Conservation (phyloP, 768 basidiomycete species). For the Royoungia palumana region DNA sequence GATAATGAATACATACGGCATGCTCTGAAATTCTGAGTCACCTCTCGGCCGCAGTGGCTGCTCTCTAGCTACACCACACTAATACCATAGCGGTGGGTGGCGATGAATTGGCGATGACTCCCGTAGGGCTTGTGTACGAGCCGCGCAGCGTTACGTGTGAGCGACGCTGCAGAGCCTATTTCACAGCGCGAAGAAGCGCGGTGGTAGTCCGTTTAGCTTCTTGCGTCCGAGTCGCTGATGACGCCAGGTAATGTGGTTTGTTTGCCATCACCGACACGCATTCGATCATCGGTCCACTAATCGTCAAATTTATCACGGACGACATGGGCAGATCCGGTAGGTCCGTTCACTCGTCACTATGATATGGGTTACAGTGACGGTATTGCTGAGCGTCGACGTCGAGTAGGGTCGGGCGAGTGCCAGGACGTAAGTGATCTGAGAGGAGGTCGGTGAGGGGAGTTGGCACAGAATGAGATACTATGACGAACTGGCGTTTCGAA, state of each 20-base stretch:
- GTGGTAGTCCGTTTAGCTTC: conserved; percentile 50
- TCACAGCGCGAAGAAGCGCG: conserved; percentile 87
- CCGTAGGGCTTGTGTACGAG: too few relatives aligned
- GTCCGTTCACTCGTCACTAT: conserved; percentile 85
- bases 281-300: conserved; percentile 86
- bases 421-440: too few relatives aligned
- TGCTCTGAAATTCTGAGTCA: too few relatives aligned
- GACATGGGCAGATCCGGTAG: conserved; percentile 90
- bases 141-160: conserved; percentile 87
- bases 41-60: too few relatives aligned
- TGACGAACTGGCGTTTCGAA: too few relatives aligned
- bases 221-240: conserved; percentile 74
- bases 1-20: too few relatives aligned
- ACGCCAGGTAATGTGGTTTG: conserved; percentile 56
- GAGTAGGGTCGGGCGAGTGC: conserved; percentile 59
- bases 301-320: conserved; percentile 87
- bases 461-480: too few relatives aligned
- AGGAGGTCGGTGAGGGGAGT: too few relatives aligned
- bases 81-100: too few relatives aligned
- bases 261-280: conserved; percentile 44
- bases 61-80: too few relatives aligned
- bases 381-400: conserved; percentile 69
- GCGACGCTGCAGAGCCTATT: conserved; percentile 81
- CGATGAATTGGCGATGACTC: too few relatives aligned
- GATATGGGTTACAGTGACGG: conserved; percentile 77